phyloP scores from a whole-genome alignment of 306 rosid species.

The Senna tora region DNA sequence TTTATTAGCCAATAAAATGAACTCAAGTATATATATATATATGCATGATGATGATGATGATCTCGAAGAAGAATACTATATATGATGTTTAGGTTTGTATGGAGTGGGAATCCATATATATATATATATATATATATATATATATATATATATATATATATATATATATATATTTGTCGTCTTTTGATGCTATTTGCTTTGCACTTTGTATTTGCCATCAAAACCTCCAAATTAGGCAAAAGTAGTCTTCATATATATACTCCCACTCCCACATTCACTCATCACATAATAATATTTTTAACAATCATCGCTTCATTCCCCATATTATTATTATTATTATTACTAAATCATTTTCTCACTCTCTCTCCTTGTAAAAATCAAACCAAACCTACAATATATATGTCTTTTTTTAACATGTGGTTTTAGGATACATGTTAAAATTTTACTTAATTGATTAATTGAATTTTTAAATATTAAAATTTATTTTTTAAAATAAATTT shows the following conservation, averaged over 20 bases:
- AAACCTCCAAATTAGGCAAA: conserved; percentile 36
- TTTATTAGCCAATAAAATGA: too few species aligned
- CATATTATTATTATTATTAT: too few species aligned
- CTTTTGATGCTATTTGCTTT: conserved; percentile 45
- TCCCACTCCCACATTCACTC: neutral
- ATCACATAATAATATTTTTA: neutral
- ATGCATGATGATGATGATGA: conserved; percentile 2
- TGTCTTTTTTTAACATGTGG: too few species aligned
- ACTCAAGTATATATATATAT: too few species aligned
- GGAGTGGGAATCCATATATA: conserved; percentile 31
- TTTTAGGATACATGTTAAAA: too few species aligned
- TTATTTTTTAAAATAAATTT: too few species aligned
- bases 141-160: too few species aligned
- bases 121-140: too few species aligned
- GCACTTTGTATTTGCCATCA: conserved; percentile 2
- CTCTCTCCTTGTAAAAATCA: too few species aligned
- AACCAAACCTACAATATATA: too few species aligned
- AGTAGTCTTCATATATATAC: neutral
- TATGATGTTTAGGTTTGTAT: conserved; percentile 3
- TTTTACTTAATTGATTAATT: too few species aligned
- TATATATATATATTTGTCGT: conserved; percentile 35
- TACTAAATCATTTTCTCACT: conserved; percentile 54
- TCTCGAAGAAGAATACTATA: conserved; percentile 25
- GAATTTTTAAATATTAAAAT: too few species aligned
- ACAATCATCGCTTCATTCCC: conserved; percentile 25